phyloP scores from a whole-genome alignment of 106 monocot genomes.

The Phalaenopsis aphrodite region DNA sequence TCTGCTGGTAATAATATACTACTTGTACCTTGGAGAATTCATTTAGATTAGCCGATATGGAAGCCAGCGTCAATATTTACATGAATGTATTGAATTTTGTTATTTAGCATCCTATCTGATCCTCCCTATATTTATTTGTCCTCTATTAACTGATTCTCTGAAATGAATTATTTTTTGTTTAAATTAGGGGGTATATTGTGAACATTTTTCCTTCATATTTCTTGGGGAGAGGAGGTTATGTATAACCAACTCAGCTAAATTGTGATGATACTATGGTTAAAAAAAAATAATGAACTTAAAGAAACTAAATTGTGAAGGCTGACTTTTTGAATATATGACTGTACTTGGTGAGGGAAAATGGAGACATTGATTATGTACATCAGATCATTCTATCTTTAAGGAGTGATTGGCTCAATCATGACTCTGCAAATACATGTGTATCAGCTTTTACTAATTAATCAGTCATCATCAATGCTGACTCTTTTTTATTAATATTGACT shows the following conservation, averaged over 20 bases:
- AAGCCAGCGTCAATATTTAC: not conserved
- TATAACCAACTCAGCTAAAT: not conserved
- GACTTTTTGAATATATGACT: no score
- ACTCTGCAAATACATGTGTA: no score
- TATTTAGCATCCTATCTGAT: not conserved
- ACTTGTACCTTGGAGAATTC: not conserved
- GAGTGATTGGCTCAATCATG: no score
- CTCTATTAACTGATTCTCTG: not conserved
- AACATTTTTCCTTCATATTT: not conserved
- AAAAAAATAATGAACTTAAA: no score
- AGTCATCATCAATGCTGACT: no score
- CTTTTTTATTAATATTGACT: no score
- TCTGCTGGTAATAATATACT: not conserved
- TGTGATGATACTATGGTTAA: not conserved
- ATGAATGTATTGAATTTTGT: not conserved
- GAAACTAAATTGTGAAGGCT: no score
- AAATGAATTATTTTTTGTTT: not conserved
- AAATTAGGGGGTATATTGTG: not conserved
- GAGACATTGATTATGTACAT: no score
- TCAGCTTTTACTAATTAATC: no score
- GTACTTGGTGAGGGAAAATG: no score
- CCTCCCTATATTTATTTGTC: not conserved
- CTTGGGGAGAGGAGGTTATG: not conserved
- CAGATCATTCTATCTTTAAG: no score
- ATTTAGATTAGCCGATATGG: not conserved